phyloP scores from a whole-genome alignment of 208 protist genomes.

The Leishmania lainsoni region DNA sequence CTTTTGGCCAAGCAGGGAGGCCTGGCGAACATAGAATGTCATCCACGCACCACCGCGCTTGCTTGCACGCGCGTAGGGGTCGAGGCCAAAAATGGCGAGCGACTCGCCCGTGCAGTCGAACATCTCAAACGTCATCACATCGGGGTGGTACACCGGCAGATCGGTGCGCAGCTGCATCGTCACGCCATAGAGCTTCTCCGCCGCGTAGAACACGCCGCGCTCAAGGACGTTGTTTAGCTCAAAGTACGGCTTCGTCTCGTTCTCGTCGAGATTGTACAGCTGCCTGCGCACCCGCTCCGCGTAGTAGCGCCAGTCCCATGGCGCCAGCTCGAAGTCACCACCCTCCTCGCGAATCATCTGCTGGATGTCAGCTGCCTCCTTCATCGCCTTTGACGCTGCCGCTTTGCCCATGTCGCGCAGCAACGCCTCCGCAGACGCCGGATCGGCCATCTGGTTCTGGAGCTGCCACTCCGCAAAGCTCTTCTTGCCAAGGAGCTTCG shows the following conservation, averaged over 20 bases:
- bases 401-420: slow-evolving; percentile 28
- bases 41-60: slow-evolving; percentile 65
- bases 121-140: slow-evolving; percentile 44
- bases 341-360: slow-evolving; percentile 29
- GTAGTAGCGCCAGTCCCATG: slow-evolving; percentile 64
- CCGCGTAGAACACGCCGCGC: slow-evolving; percentile 55
- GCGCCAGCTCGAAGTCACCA: slow-evolving; percentile 36
- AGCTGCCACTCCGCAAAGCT: slow-evolving; percentile 58
- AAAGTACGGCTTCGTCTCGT: slow-evolving; percentile 55
- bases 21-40: slow-evolving; percentile 52
- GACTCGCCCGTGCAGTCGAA: slow-evolving; percentile 34
- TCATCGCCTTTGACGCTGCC: slow-evolving; percentile 4
- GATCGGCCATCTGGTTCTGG: slow-evolving; percentile 54
- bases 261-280: slow-evolving; percentile 52
- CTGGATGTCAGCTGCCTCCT: slow-evolving; percentile 42
- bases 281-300: slow-evolving; percentile 50
- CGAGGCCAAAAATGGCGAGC: slow-evolving; percentile 50
- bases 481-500: slow-evolving; percentile 43
- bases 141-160: slow-evolving; percentile 49
- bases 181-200: slow-evolving; percentile 60
- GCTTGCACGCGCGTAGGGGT: slow-evolving; percentile 50
- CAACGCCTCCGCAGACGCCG: slow-evolving; percentile 28
- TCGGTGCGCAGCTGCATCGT: slow-evolving; percentile 46
- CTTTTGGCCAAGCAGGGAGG: slow-evolving; percentile 31
- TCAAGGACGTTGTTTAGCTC: slow-evolving; percentile 57